A percentile compares a stretch with the other conserved stretches of the same genome.
Evolutionary conservation across 2,329 filamentous ascomycete genomes (phyloP).

Genomic region (Graphiopsis chlorocephala): DNA sequence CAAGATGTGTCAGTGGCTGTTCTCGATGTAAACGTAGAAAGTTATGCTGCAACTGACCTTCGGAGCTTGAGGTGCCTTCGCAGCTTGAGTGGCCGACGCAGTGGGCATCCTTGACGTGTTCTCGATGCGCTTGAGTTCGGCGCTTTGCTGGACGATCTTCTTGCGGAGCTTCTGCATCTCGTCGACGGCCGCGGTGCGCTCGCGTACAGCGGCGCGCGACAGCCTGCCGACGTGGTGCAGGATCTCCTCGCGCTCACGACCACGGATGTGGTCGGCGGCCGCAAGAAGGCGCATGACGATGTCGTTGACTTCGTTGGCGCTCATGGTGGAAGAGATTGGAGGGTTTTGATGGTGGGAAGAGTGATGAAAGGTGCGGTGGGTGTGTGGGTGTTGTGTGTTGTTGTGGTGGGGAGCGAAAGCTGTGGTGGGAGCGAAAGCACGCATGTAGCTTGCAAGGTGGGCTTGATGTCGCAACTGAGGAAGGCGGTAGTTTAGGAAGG

Average conservation of each 20-base stretch:
- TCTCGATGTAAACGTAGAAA: not conserved
- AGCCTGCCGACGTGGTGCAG: not conserved
- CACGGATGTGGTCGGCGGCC: not conserved
- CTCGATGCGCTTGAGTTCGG: not conserved
- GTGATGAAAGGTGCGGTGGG: not conserved
- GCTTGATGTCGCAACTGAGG: not conserved
- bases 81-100: not conserved
- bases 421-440: not conserved
- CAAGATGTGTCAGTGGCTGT: not conserved
- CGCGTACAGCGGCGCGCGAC: conserved; percentile 1
- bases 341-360: not conserved
- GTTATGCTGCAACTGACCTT: not conserved
- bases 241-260: not conserved
- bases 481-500: not conserved
- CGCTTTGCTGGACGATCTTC: not conserved
- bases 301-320: conserved; percentile 1
- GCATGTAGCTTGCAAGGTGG: not conserved
- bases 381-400: not conserved
- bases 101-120: not conserved
- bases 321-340: not conserved
- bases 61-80: not conserved
- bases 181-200: not conserved
- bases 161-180: conserved; percentile 8
- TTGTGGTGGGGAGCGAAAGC: not conserved
- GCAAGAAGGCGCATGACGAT: not conserved